Evolutionary conservation across 2,329 filamentous ascomycete genomes (phyloP), one percentile per base, ranked within the genome.

Genomic region (Capronia epimyces): DNA sequence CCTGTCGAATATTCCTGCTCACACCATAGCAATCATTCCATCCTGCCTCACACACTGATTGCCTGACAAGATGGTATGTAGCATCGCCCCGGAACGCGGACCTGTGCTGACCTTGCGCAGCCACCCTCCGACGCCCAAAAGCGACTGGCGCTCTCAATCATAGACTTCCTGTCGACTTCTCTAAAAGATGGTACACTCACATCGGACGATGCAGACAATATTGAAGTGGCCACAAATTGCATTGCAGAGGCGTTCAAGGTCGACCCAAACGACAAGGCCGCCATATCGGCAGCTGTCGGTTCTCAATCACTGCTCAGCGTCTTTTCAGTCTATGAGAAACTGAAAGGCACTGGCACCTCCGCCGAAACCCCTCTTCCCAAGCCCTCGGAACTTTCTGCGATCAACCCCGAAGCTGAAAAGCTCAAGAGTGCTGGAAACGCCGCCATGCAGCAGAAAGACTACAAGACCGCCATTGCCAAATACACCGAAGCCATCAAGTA

Each of bases 221-320:
- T 98, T 68, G 93, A 98, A 67, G 85, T 98, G 46, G 93, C 93
- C 60, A 80, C 87, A 67, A 90, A 90, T 73, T 96, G 91, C 74
- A 97, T 98, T 70, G 81, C 85, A 61, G 91, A 97, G 69, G 86
- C 86, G 62, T 98, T 97, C 81, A 89, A 94, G 71, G 86, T 98
- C 64, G 89, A 97, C 71, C 81, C 88, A n/a, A 73, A 78, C 57
- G 84, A 95, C 71, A 76, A 82, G 64, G 75, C 79, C 49, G 84
- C 88, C 63, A 75, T 91, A 62, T 75, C 81, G 60, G 81, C 87
- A 61, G 89, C 90, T 61, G 76, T 95, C 60, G 90, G 89, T 65
- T 80, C 83, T 59, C 89, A 97, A 75, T 90, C 84, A 67, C 84
- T 98, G 55, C 78, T 89, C 55, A 84, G 85, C 69, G 94, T 98